Evolutionary conservation across 1,139 yeast genomes (phyloP).

Genomic region (Groenewaldozyma auringiensis): DNA sequence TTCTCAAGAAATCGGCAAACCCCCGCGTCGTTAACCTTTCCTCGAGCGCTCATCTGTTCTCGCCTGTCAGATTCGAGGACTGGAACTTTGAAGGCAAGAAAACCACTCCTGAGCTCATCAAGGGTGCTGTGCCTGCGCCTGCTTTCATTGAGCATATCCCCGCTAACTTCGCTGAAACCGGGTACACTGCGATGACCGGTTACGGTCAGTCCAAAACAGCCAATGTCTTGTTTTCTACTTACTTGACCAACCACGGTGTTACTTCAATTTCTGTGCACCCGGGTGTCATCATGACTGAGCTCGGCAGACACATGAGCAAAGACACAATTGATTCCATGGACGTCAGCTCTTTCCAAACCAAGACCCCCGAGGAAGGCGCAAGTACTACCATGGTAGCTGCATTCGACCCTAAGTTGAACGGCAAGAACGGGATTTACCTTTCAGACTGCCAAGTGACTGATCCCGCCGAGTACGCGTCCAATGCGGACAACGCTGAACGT

Average conservation of each 20-base stretch:
- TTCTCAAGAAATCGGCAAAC: constrained; percentile 16
- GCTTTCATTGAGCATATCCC: background rate
- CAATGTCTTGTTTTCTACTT: constrained; percentile 5
- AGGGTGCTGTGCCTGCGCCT: background rate
- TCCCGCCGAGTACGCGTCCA: background rate
- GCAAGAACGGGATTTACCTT: constrained; percentile 5
- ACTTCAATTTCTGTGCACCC: background rate
- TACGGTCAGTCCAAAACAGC: constrained; percentile 27
- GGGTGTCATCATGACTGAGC: background rate
- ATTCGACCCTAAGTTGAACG: constrained; percentile 1
- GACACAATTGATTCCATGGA: background rate
- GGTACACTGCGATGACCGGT: constrained; percentile 6
- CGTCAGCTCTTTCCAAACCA: background rate
- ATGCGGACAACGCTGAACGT: constrained; percentile 1
- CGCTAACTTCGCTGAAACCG: constrained; percentile 11
- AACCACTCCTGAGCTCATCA: constrained; percentile 9
- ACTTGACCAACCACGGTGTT: background rate
- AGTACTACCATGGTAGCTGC: constrained; percentile 7
- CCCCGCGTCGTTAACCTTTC: constrained; percentile 60
- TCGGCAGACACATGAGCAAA: background rate
- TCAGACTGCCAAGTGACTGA: constrained; percentile 4
- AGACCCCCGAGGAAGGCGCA: constrained; percentile 2
- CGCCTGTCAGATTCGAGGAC: constrained; percentile 24
- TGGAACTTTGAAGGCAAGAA: background rate
- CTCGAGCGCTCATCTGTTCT: constrained; percentile 50